Percentiles rank a stretch among this genome's conserved stretches.
Conservation (phyloP, 139 green algal genomes). For the Coelastrella sp. region DNA sequence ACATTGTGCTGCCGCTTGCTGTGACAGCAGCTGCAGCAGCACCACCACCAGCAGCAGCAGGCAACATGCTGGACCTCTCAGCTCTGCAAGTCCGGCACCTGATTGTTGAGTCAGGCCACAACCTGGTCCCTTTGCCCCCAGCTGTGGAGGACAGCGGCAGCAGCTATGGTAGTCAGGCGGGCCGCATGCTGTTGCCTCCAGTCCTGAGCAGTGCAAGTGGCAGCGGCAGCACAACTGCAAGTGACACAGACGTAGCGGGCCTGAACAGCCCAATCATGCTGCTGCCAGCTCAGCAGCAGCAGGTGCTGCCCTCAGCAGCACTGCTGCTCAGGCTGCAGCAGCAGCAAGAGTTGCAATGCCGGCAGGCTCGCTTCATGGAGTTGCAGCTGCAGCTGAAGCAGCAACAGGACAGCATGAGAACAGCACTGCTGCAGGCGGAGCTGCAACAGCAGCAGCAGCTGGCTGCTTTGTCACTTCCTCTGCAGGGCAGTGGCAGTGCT, state of each 20-base stretch:
- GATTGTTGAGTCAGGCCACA: background rate
- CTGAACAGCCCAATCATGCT: background rate
- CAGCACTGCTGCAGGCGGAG: slow-evolving; percentile 3
- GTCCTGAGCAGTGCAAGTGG: background rate
- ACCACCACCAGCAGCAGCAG: background rate
- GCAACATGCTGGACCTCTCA: background rate
- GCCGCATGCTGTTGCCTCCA: background rate
- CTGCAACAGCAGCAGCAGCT: background rate
- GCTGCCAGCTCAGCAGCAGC: background rate
- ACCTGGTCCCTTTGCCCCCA: background rate
- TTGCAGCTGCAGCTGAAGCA: slow-evolving; percentile 24
- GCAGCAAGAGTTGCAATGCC: background rate
- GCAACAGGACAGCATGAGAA: slow-evolving; percentile 3
- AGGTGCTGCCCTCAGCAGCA: background rate
- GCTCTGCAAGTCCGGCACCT: background rate
- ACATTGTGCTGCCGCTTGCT: background rate
- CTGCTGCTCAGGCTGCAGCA: background rate
- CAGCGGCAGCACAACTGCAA: background rate
- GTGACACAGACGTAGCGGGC: background rate
- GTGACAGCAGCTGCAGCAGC: background rate
- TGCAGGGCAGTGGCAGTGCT: background rate
- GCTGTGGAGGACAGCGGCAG: slow-evolving; percentile 4
- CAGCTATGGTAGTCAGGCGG: background rate
- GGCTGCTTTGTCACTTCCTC: background rate
- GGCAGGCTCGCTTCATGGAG: background rate